Conservation (phyloP, 1,139 yeast genomes). For the Kodamaea anthophila region DNA sequence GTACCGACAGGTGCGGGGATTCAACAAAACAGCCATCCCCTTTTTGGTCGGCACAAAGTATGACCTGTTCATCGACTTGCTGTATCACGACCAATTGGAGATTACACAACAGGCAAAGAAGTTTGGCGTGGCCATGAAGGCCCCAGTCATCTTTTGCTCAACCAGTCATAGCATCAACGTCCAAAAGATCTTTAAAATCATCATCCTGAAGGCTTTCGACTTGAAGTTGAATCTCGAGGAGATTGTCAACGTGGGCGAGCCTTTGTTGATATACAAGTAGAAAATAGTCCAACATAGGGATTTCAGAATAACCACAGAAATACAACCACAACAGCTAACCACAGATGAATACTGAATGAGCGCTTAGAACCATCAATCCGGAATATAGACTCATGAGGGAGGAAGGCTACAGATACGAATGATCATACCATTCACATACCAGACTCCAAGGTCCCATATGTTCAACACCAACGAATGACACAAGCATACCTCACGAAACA, state of each 20-base stretch:
- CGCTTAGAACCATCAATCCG: too few relatives aligned
- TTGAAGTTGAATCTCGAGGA: constrained; percentile 80
- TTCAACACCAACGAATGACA: too few relatives aligned
- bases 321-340: too few relatives aligned
- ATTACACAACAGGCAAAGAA: constrained; percentile 80
- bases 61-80: constrained; percentile 77
- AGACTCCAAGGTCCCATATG: too few relatives aligned
- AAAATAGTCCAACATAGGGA: too few relatives aligned
- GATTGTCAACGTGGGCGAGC: constrained; percentile 79
- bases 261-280: constrained; percentile 63
- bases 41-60: constrained; percentile 91
- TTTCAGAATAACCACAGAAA: too few relatives aligned
- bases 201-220: constrained; percentile 88
- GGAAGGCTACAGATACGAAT: too few relatives aligned
- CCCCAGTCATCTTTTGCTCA: constrained; percentile 86
- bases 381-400: too few relatives aligned
- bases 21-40: constrained; percentile 89
- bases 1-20: constrained; percentile 91
- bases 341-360: too few relatives aligned
- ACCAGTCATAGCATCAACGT: constrained; percentile 91
- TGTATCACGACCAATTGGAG: constrained; percentile 78
- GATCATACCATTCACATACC: too few relatives aligned
- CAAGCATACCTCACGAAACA: too few relatives aligned
- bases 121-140: constrained; percentile 88
- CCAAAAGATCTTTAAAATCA: constrained; percentile 89